These are phyloP conservation scores for Emergomyces pasteurianus DNA, from an alignment of 2,329 filamentous ascomycete species.

Conservation along the genomic window DNA sequence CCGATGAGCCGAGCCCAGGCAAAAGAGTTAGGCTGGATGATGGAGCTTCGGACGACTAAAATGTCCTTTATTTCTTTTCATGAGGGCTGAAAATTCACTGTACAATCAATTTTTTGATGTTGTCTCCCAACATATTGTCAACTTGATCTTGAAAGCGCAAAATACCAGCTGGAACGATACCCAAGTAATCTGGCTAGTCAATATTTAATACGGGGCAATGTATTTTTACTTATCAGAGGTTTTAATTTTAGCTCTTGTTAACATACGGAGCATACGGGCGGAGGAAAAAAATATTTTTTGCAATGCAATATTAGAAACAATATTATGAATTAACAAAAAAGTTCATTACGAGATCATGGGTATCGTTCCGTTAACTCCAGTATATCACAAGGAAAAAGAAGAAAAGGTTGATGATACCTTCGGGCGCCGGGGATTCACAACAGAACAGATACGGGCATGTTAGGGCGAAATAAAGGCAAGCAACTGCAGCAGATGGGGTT, in stretches of 20 bases:
- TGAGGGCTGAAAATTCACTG: background rate
- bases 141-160: background rate
- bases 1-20: constrained; percentile 8
- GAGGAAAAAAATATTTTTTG: background rate
- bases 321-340: background rate
- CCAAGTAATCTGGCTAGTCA: background rate
- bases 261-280: background rate
- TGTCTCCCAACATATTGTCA: background rate
- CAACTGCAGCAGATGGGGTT: background rate
- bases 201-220: background rate
- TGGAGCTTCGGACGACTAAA: background rate
- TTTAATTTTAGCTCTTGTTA: background rate
- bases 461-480: background rate
- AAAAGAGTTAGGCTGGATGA: constrained; percentile 1
- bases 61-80: background rate
- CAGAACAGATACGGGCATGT: background rate
- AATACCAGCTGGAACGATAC: background rate
- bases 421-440: background rate
- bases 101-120: background rate
- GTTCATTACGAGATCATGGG: background rate
- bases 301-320: background rate
- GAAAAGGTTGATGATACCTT: background rate
- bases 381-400: background rate
- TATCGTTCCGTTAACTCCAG: background rate
- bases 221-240: background rate